A percentile compares a stretch with the other conserved stretches of the same genome.
Evolutionary conservation across 2,329 filamentous ascomycete species (phyloP).

Genomic region (Verticillium dahliae): DNA sequence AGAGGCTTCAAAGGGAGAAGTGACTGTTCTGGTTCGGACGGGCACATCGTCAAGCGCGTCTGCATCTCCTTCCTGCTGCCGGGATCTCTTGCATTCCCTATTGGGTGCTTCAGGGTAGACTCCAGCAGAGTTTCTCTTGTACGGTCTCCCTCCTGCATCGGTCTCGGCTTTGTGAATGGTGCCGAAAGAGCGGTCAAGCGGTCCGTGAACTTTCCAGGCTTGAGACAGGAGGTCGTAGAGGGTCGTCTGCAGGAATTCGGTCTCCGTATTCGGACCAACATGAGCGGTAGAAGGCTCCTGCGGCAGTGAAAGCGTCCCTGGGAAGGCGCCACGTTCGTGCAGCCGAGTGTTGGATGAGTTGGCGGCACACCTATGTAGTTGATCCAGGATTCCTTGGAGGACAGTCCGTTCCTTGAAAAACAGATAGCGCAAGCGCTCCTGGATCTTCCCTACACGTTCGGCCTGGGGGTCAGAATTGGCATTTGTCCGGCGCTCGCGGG

Average conservation of each 20-base stretch:
- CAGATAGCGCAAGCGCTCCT: background rate
- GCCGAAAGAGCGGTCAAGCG: background rate
- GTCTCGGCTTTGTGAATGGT: background rate
- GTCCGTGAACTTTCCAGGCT: background rate
- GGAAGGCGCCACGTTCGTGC: background rate
- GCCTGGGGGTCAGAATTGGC: background rate
- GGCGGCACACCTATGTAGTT: constrained; percentile 3
- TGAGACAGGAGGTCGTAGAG: background rate
- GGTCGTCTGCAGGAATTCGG: constrained; percentile 3
- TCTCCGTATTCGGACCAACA: background rate
- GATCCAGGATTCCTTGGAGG: constrained; percentile 1
- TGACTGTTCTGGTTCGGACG: background rate
- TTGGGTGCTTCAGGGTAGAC: background rate
- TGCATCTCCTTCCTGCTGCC: background rate
- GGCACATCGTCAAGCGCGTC: background rate
- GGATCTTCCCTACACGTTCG: constrained; percentile 1
- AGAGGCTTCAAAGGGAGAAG: background rate
- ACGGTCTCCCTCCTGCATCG: background rate
- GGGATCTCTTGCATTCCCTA: constrained; percentile 1
- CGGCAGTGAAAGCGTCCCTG: background rate
- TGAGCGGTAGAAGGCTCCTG: background rate
- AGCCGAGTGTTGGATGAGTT: constrained; percentile 4
- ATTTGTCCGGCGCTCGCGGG: background rate
- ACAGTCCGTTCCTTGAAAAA: background rate
- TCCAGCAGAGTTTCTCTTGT: constrained; percentile 1